phyloP scores from a whole-genome alignment of 495 filamentous ascomycete species.

The Xylaria palmicola region DNA sequence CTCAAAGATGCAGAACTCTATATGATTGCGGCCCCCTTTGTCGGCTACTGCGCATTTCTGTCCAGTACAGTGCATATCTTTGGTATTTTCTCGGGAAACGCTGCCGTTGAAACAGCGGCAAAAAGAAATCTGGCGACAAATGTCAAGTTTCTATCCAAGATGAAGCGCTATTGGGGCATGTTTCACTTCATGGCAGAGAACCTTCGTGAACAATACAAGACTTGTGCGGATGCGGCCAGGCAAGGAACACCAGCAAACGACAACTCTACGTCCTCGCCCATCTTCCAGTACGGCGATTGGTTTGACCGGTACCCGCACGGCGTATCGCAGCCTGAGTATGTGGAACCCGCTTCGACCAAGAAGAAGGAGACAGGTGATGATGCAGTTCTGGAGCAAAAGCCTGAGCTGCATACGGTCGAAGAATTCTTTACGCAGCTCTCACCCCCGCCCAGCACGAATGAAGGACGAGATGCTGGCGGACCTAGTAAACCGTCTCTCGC shows the following conservation, averaged over 20 bases:
- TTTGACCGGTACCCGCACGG: slow-evolving; percentile 94
- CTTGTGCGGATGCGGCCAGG: slow-evolving; percentile 74
- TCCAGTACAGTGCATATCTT: slow-evolving; percentile 91
- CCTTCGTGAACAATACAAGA: slow-evolving; percentile 83
- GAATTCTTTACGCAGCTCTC: slow-evolving; percentile 89
- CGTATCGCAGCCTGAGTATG: slow-evolving; percentile 78
- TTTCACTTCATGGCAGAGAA: slow-evolving; percentile 96
- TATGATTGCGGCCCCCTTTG: slow-evolving; percentile 84
- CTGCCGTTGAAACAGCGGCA: slow-evolving; percentile 68
- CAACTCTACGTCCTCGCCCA: slow-evolving; percentile 53
- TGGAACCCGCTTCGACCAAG: slow-evolving; percentile 67
- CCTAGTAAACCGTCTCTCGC: slow-evolving; percentile 31
- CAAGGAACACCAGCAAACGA: slow-evolving; percentile 52
- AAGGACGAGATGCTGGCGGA: slow-evolving; percentile 24
- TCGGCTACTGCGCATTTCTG: slow-evolving; percentile 90
- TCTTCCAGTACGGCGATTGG: slow-evolving; percentile 98
- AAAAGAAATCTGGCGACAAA: slow-evolving; percentile 88
- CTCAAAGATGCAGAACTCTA: slow-evolving; percentile 77
- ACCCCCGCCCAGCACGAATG: slow-evolving; percentile 53
- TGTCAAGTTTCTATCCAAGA: slow-evolving; percentile 84
- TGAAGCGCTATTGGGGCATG: slow-evolving; percentile 98
- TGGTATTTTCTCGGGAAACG: slow-evolving; percentile 80
- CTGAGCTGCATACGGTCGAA: slow-evolving; percentile 88
- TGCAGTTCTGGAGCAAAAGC: slow-evolving; percentile 77
- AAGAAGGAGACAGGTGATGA: slow-evolving; percentile 76